Evolutionary conservation across 2,329 filamentous ascomycete genomes (phyloP), one percentile per base, ranked within the genome.

Genomic region (Penicillium sp.): DNA sequence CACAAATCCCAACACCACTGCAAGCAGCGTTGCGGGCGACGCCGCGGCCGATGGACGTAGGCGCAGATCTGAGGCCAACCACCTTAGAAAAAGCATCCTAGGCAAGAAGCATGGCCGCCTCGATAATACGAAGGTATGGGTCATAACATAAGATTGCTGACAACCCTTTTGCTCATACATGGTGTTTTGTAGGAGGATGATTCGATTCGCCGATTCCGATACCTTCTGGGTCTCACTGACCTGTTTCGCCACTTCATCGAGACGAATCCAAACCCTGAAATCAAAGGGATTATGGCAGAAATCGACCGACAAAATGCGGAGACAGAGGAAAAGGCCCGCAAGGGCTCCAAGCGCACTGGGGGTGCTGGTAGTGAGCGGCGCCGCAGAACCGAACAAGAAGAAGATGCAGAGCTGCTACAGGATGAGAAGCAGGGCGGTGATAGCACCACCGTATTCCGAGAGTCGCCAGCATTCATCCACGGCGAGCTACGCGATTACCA

Each of bases 211-310:
- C 84, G 94, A 72, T 99, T 99, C 74, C 88, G 92, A 62, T 99
- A 99, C 73, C 84, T 99, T 1, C 84, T 99, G 15, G 95, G 95
- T 27, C 81, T 99, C 51, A 99, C 94, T 16, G 94, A 99, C 70
- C 82, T 99, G 21, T 99, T 99, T 80, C 91, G 95, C 63, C 94
- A 99, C 77, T 99, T 99, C 75, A 99, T 99, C 77, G 92, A 97
- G 72, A 91, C 92, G 9, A 99, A 97, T 71, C 93, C 92, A 5
- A 92, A 99, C 70, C 93, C 94, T 16, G 91, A 90, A 68, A 94
- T 97, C 69, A 90, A 93, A 68, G 90, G 96, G 57, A 91, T 97
- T 66, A 94, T 97, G 83, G 84, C 85, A 50, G 91, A 97, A 75
- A 97, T 97, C 69, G 94, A 99, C 75, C 88, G 91, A 46, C 92